Conservation (phyloP, 345 rosid genomes). For the Pugionium cornutum region DNA sequence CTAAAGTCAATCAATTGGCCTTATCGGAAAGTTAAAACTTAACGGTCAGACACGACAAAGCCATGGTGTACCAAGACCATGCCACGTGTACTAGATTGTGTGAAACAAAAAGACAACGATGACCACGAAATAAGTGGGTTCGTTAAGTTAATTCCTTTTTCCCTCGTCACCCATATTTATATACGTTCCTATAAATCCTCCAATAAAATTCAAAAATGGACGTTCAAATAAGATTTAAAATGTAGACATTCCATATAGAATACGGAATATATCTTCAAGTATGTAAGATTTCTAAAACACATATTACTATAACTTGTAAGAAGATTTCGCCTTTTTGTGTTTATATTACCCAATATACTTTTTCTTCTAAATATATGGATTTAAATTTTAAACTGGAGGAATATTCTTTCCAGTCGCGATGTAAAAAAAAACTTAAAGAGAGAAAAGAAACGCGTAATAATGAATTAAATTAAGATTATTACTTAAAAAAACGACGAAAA, state of each 20-base stretch:
- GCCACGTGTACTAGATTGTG: conserved; percentile 37
- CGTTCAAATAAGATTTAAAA: neutral
- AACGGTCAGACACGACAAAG: conserved; percentile 25
- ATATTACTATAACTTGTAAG: neutral
- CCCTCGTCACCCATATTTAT: conserved; percentile 14
- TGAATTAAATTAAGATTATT: neutral
- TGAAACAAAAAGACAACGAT: conserved; percentile 27
- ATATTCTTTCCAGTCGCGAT: neutral
- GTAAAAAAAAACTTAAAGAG: neutral
- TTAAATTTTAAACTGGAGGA: too few relatives aligned
- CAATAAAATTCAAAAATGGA: conserved; percentile 26
- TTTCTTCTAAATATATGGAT: neutral
- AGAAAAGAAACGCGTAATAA: conserved; percentile 10
- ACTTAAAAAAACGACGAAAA: neutral
- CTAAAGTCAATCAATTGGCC: neutral
- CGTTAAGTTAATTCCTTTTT: conserved; percentile 12
- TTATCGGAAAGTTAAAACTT: neutral
- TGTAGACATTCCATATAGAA: conserved; percentile 14
- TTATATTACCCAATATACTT: neutral
- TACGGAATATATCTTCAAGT: conserved; percentile 16
- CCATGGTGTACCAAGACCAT: conserved; percentile 18
- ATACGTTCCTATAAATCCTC: conserved; percentile 28
- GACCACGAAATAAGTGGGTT: conserved; percentile 34
- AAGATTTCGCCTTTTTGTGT: neutral
- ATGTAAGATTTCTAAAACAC: conserved; percentile 2